phyloP scores from a whole-genome alignment of 1,284 basidiomycete genomes.

The Lignosus rhinocerotis region DNA sequence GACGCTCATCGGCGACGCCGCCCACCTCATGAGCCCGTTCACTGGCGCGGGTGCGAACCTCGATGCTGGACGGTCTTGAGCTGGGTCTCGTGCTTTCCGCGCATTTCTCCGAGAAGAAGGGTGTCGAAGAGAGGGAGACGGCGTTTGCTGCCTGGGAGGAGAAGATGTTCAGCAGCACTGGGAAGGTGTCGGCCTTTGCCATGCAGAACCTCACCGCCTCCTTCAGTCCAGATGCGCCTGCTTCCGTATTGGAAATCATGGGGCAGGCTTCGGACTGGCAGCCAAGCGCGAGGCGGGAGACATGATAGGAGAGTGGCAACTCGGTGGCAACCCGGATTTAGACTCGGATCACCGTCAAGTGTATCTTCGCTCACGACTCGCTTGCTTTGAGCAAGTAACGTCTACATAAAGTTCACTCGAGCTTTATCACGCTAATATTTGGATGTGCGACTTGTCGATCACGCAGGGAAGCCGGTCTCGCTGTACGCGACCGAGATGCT shows the following conservation, averaged over 20 bases:
- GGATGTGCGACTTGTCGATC: too few species aligned
- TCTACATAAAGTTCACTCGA: too few species aligned
- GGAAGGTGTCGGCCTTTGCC: neutral
- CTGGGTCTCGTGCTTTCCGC: neutral
- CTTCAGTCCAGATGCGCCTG: neutral
- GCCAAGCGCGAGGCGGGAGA: neutral
- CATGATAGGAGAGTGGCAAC: too few species aligned
- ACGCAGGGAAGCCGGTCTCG: too few species aligned
- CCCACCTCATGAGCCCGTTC: constrained; percentile 49
- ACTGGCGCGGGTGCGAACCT: constrained; percentile 47
- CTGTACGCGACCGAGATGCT: too few species aligned
- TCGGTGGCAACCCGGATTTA: too few species aligned
- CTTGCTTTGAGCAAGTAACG: too few species aligned
- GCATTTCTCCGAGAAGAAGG: neutral
- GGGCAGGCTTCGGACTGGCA: neutral
- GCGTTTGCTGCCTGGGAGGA: neutral
- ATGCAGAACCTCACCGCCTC: neutral
- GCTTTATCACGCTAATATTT: too few species aligned
- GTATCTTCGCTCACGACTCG: too few species aligned
- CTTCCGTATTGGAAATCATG: neutral
- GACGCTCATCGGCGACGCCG: constrained; percentile 45
- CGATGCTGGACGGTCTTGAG: constrained; percentile 33
- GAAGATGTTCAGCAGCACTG: neutral
- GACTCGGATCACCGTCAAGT: too few species aligned
- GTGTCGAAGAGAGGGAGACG: neutral